phyloP scores from a whole-genome alignment of 257 asterid genomes.

The Rhazya stricta region DNA sequence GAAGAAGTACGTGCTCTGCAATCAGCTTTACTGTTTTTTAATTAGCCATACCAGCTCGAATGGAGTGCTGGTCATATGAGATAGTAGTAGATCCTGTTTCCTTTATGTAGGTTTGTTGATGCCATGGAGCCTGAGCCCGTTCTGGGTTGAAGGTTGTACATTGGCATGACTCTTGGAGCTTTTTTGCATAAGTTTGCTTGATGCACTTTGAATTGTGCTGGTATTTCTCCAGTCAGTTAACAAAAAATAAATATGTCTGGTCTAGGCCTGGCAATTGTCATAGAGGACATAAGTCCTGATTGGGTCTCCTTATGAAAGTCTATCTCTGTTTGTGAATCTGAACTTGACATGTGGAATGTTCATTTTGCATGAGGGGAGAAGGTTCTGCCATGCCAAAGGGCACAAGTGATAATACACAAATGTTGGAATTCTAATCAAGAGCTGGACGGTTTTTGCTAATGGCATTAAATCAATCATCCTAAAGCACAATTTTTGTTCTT shows the following conservation, averaged over 20 bases:
- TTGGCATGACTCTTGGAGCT: not conserved
- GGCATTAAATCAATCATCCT: not conserved
- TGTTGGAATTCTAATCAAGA: not conserved
- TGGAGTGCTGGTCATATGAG: not conserved
- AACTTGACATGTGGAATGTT: not conserved
- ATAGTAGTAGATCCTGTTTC: not conserved
- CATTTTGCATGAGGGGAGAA: not conserved
- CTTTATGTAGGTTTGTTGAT: not conserved
- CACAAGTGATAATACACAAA: not conserved
- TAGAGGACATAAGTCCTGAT: not conserved
- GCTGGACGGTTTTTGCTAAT: not conserved
- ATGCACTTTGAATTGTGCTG: not conserved
- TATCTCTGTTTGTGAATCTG: not conserved
- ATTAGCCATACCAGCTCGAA: not conserved
- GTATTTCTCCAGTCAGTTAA: not conserved
- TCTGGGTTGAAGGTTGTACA: not conserved
- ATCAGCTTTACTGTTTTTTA: not conserved
- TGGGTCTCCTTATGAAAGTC: not conserved
- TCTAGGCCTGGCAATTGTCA: not conserved
- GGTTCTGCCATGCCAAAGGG: not conserved
- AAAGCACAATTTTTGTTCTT: not conserved
- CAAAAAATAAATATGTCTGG: not conserved
- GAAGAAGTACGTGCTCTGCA: constrained; percentile 54
- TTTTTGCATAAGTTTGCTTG: not conserved
- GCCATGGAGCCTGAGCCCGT: not conserved